Evolutionary conservation across 1,139 yeast species (phyloP).

Genomic region (Debaryomyces udenii): DNA sequence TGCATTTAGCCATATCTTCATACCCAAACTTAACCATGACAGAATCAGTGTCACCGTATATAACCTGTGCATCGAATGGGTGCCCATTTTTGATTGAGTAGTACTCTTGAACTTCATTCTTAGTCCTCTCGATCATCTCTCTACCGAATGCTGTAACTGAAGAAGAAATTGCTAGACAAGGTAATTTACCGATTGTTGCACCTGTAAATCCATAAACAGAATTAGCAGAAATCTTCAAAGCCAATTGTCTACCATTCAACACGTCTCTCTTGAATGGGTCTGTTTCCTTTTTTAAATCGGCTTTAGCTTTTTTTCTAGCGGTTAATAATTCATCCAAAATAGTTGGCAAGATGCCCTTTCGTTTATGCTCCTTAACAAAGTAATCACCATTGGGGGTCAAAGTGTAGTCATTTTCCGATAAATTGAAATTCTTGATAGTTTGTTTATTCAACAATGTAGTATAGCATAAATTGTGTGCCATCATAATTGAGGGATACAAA

Average conservation of each 20-base stretch:
- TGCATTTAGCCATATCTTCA: slow-evolving; percentile 77
- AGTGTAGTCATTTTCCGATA: slow-evolving; percentile 78
- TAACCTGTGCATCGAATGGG: slow-evolving; percentile 81
- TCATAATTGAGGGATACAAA: slow-evolving; percentile 97
- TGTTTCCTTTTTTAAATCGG: slow-evolving; percentile 85
- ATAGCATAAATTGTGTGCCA: slow-evolving; percentile 98
- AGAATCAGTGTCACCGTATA: slow-evolving; percentile 99
- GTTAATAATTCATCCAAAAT: slow-evolving; percentile 84
- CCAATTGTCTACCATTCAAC: slow-evolving; percentile 95
- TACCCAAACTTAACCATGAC: slow-evolving; percentile 98
- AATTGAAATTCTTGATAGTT: slow-evolving; percentile 64
- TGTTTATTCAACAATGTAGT: slow-evolving; percentile 78
- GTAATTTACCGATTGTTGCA: slow-evolving; percentile 95
- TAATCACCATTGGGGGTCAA: slow-evolving; percentile 90
- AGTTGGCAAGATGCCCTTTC: slow-evolving; percentile 89
- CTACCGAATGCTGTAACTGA: slow-evolving; percentile 96
- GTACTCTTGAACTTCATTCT: slow-evolving; percentile 77
- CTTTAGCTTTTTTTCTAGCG: slow-evolving; percentile 93
- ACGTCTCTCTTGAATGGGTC: slow-evolving; percentile 95
- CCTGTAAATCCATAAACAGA: slow-evolving; percentile 99
- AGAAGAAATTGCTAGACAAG: slow-evolving; percentile 94
- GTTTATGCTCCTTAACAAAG: slow-evolving; percentile 71
- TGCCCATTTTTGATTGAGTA: slow-evolving; percentile 82
- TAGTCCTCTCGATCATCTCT: slow-evolving; percentile 93
- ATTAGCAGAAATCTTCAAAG: slow-evolving; percentile 94